phyloP scores from a whole-genome alignment of 148 eudicot genomes.

The Cornus suecica region DNA sequence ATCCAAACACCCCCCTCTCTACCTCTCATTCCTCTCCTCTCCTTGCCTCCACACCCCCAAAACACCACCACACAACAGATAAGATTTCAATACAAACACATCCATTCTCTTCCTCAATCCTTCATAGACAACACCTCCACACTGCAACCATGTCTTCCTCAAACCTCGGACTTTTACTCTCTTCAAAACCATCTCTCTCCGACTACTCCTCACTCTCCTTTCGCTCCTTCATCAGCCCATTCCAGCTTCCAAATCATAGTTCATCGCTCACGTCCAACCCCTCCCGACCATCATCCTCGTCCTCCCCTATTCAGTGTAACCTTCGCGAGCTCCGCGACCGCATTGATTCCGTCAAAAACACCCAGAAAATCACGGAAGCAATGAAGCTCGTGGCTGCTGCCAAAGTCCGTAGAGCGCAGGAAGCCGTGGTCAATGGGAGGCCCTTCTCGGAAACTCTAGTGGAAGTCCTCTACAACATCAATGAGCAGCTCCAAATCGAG shows the following conservation, averaged over 20 bases:
- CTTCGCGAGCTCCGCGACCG: slow-evolving; percentile 56
- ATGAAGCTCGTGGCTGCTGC: slow-evolving; percentile 83
- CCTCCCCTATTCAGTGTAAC: slow-evolving; percentile 41
- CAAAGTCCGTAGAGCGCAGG: slow-evolving; percentile 73
- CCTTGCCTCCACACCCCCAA: slow-evolving; percentile 23
- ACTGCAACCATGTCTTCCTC: slow-evolving; percentile 44
- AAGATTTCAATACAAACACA: not conserved
- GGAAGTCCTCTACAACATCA: slow-evolving; percentile 44
- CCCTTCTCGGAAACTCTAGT: slow-evolving; percentile 64
- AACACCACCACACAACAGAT: slow-evolving; percentile 8
- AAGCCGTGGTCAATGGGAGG: slow-evolving; percentile 54
- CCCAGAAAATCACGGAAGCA: slow-evolving; percentile 78
- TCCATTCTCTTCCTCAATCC: not conserved
- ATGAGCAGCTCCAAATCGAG: slow-evolving; percentile 49
- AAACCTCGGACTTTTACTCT: slow-evolving; percentile 40
- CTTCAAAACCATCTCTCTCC: slow-evolving; percentile 42
- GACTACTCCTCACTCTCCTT: slow-evolving; percentile 49
- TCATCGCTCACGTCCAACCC: slow-evolving; percentile 21
- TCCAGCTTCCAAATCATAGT: slow-evolving; percentile 40
- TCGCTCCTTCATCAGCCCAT: slow-evolving; percentile 46
- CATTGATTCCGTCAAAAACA: slow-evolving; percentile 51
- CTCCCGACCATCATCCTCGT: slow-evolving; percentile 26
- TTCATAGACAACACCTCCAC: not conserved
- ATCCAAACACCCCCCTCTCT: slow-evolving; percentile 43
- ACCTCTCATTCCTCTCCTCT: slow-evolving; percentile 54